Evolutionary conservation across 1,284 basidiomycete genomes (phyloP).

Genomic region (Ustilago hordei): DNA sequence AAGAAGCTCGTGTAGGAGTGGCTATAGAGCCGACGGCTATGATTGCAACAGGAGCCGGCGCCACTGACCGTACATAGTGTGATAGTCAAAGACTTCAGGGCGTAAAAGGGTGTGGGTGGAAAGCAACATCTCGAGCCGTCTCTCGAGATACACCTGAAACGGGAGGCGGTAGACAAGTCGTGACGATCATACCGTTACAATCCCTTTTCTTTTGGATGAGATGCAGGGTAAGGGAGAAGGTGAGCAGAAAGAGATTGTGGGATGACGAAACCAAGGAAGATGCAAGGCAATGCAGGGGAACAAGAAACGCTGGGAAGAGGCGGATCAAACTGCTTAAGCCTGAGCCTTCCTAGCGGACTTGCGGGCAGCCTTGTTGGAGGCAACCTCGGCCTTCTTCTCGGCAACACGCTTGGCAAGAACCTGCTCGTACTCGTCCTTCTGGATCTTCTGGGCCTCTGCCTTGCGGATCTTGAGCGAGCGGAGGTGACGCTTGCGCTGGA

Average conservation of each 20-base stretch:
- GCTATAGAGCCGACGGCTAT: conserved; percentile 10
- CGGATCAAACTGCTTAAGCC: conserved; percentile 37
- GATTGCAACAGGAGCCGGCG: conserved; percentile 6
- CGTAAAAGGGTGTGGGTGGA: not conserved
- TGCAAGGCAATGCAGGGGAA: conserved; percentile 31
- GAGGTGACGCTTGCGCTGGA: conserved; percentile 96
- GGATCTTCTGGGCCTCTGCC: conserved; percentile 91
- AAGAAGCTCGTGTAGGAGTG: conserved; percentile 26
- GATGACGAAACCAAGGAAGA: conserved; percentile 22
- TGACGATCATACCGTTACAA: conserved; percentile 19
- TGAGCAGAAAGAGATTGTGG: conserved; percentile 9
- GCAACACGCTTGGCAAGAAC: conserved; percentile 89
- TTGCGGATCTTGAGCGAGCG: conserved; percentile 88
- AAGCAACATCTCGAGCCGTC: conserved; percentile 38
- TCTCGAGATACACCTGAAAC: conserved; percentile 34
- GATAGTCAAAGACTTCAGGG: conserved; percentile 10
- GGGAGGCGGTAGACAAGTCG: conserved; percentile 14
- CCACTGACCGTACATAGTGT: conserved; percentile 1
- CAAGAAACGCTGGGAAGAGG: conserved; percentile 7
- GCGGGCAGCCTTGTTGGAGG: conserved; percentile 50
- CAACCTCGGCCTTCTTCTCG: conserved; percentile 81
- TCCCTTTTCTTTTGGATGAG: conserved; percentile 33
- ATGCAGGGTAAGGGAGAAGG: conserved; percentile 14
- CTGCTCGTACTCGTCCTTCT: conserved; percentile 83
- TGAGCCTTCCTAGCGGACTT: conserved; percentile 55